phyloP scores from a whole-genome alignment of 495 filamentous ascomycete genomes.

The Penicilliopsis zonata region DNA sequence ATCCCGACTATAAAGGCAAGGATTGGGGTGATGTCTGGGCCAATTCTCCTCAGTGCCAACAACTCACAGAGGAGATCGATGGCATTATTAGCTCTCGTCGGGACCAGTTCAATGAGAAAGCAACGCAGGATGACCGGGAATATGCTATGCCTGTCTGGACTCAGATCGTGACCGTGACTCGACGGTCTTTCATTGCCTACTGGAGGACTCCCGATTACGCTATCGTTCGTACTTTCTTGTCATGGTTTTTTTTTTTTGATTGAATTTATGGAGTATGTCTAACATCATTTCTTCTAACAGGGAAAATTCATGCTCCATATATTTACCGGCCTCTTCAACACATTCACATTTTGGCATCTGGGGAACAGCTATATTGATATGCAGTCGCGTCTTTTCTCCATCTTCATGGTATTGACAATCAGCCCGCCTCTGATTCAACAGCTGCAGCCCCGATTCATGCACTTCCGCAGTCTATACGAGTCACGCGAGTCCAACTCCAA shows the following conservation, averaged over 20 bases:
- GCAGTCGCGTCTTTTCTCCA: conserved; percentile 53
- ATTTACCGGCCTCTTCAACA: conserved; percentile 52
- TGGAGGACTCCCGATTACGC: conserved; percentile 51
- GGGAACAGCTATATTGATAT: conserved; percentile 46
- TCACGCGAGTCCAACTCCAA: conserved; percentile 38
- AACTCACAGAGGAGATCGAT: conserved; percentile 35
- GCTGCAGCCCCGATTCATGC: conserved; percentile 34
- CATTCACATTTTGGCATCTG: conserved; percentile 54
- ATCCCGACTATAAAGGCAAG: conserved; percentile 48
- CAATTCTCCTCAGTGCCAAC: conserved; percentile 29
- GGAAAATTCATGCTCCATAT: conserved; percentile 52
- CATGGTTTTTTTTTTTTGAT: conserved; percentile 1
- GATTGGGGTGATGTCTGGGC: conserved; percentile 53
- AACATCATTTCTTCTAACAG: too few species aligned
- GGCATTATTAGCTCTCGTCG: conserved; percentile 26
- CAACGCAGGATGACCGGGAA: conserved; percentile 34
- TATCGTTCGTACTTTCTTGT: conserved; percentile 18
- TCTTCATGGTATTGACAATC: conserved; percentile 63
- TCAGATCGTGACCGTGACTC: conserved; percentile 37
- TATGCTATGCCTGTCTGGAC: conserved; percentile 48
- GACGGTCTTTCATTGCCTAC: conserved; percentile 43
- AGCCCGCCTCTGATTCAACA: conserved; percentile 52
- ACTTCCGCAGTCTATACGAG: conserved; percentile 34
- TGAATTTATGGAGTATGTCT: too few species aligned
- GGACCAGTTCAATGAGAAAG: conserved; percentile 13